Evolutionary conservation across 805 yeast species (phyloP).

Genomic region (Cyberlindnera nakhonratchasimensis): DNA sequence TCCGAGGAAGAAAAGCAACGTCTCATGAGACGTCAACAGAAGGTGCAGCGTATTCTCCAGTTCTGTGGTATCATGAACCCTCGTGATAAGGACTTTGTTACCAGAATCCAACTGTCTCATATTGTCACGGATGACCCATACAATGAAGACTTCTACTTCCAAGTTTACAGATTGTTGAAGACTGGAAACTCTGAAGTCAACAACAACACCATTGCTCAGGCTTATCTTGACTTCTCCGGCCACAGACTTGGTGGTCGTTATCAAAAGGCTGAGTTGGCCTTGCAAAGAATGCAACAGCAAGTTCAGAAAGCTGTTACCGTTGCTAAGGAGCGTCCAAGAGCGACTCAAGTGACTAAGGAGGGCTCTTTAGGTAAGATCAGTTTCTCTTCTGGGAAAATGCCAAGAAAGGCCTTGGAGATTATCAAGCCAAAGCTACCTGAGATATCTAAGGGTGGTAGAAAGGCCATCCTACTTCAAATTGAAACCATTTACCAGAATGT

Average conservation of each 20-base stretch:
- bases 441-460: slow-evolving; percentile 35
- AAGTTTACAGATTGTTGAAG: slow-evolving; percentile 78
- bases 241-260: slow-evolving; percentile 84
- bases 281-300: slow-evolving; percentile 97
- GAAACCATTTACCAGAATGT: slow-evolving; percentile 78
- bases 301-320: slow-evolving; percentile 94
- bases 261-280: slow-evolving; percentile 82
- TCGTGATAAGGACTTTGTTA: slow-evolving; percentile 92
- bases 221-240: slow-evolving; percentile 87
- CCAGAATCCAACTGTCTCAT: slow-evolving; percentile 90
- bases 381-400: slow-evolving; percentile 74
- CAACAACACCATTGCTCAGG: slow-evolving; percentile 82
- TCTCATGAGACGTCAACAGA: slow-evolving; percentile 64
- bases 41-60: slow-evolving; percentile 69
- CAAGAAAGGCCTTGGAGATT: slow-evolving; percentile 79
- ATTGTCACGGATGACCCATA: slow-evolving; percentile 96
- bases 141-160: slow-evolving; percentile 94
- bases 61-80: slow-evolving; percentile 96
- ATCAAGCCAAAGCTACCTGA: slow-evolving; percentile 43
- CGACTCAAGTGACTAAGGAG: slow-evolving; percentile 56
- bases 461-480: slow-evolving; percentile 60
- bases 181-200: slow-evolving; percentile 46
- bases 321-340: slow-evolving; percentile 82
- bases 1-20: slow-evolving; percentile 73
- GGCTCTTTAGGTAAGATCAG: slow-evolving; percentile 91